Evolutionary conservation across 163 green algal genomes (phyloP).

Genomic region (Chlorella variabilis): DNA sequence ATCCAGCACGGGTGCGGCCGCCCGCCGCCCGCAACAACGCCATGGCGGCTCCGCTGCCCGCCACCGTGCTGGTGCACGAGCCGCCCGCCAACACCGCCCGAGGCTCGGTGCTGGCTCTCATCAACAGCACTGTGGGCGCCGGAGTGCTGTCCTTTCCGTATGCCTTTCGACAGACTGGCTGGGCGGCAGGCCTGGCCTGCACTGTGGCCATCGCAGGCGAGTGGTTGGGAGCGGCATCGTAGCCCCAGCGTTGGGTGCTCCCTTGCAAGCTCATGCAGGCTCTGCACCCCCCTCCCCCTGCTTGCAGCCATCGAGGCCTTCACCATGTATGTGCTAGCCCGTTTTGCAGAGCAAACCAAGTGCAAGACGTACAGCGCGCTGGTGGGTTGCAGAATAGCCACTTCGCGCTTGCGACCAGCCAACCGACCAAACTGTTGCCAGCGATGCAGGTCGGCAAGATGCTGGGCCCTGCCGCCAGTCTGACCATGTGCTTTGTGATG

Average conservation of each 20-base stretch:
- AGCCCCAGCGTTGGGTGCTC: no score
- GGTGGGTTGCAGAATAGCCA: background rate
- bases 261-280: no score
- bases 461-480: constrained; percentile 21
- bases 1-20: no score
- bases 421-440: no score
- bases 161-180: constrained; percentile 59
- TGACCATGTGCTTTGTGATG: constrained; percentile 57
- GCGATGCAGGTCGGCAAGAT: constrained; percentile 62
- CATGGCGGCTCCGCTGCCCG: background rate
- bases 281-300: constrained; percentile 9
- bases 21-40: no score
- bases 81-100: background rate
- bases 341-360: constrained; percentile 64
- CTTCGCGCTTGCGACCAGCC: background rate
- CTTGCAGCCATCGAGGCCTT: constrained; percentile 59
- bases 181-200: constrained; percentile 51
- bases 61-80: background rate
- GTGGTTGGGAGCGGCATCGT: no score
- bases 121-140: constrained; percentile 80
- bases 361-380: constrained; percentile 48
- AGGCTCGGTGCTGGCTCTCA: constrained; percentile 65
- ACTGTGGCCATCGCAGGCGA: constrained; percentile 45
- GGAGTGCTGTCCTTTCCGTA: constrained; percentile 79
- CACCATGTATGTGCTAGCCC: constrained; percentile 74